A percentile compares a stretch with the other conserved stretches of the same genome.
Evolutionary conservation across 352 stramenopile species (phyloP).

Genomic region (Pythium plurisporium): DNA sequence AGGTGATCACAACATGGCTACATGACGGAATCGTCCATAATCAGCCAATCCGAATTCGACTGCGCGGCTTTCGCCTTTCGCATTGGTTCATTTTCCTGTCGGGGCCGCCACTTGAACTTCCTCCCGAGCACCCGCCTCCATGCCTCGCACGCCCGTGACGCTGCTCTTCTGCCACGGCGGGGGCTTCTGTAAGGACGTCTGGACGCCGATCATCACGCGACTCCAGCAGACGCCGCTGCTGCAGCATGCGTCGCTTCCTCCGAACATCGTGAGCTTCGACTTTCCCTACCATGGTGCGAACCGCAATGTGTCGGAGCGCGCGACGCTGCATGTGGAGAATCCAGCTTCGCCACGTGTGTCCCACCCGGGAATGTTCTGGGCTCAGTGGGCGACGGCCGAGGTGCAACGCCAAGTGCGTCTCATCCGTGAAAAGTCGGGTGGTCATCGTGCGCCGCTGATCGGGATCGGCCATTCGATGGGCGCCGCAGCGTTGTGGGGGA

Average conservation of each 20-base stretch:
- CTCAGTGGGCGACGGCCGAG: conserved; percentile 12
- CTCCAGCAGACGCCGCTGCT: conserved; percentile 27
- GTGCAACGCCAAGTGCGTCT: conserved; percentile 3
- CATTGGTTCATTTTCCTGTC: too few species aligned
- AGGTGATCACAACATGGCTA: too few species aligned
- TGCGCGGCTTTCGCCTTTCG: too few species aligned
- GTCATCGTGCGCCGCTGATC: conserved; percentile 25
- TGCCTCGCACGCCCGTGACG: conserved; percentile 17
- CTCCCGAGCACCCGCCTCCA: too few species aligned
- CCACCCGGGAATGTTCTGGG: conserved; percentile 35
- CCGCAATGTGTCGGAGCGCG: conserved; percentile 30
- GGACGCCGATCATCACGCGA: conserved; percentile 40
- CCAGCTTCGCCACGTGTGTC: conserved; percentile 22
- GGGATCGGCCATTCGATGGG: conserved; percentile 54
- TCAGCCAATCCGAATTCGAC: too few species aligned
- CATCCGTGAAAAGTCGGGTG: conserved; percentile 12
- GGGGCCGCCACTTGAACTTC: too few species aligned
- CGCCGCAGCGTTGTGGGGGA: conserved; percentile 27
- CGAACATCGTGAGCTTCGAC: conserved; percentile 25
- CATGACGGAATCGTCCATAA: too few species aligned
- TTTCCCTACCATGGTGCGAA: conserved; percentile 39
- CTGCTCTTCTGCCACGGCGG: conserved; percentile 46
- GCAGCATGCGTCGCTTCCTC: background rate
- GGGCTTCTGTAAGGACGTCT: conserved; percentile 44
- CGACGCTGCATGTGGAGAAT: conserved; percentile 26